phyloP scores from a whole-genome alignment of 257 asterid species.

The Petunia secreta region DNA sequence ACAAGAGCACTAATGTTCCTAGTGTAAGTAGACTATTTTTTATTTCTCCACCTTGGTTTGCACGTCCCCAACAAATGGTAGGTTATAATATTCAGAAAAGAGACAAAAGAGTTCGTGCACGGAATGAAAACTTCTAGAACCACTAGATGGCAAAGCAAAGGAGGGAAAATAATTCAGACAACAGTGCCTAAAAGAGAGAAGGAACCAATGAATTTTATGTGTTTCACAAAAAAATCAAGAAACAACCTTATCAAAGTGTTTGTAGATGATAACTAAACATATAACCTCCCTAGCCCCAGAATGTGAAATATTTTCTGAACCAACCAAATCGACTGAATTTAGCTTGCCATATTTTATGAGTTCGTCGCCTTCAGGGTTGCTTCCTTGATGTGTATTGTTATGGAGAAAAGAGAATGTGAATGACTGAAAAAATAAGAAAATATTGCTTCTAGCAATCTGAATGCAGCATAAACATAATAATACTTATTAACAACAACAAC shows the following conservation, averaged over 20 bases:
- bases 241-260: slow-evolving; percentile 4
- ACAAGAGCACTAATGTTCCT: slow-evolving; percentile 89
- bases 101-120: not conserved
- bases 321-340: slow-evolving; percentile 89
- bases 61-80: slow-evolving; percentile 62
- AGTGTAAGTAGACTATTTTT: slow-evolving; percentile 90
- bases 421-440: slow-evolving; percentile 59
- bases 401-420: slow-evolving; percentile 91
- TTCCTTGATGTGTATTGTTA: slow-evolving; percentile 91
- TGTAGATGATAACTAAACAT: slow-evolving; percentile 7
- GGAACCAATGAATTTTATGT: not conserved
- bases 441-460: slow-evolving; percentile 20
- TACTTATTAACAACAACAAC: not conserved
- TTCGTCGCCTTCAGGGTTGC: slow-evolving; percentile 92
- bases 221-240: slow-evolving; percentile 12
- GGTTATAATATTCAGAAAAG: not conserved
- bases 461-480: slow-evolving; percentile 9
- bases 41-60: slow-evolving; percentile 94
- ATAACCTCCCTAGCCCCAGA: slow-evolving; percentile 95
- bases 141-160: not conserved
- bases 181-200: not conserved
- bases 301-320: slow-evolving; percentile 89
- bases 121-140: not conserved
- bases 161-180: not conserved
- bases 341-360: slow-evolving; percentile 88